A percentile compares a stretch with the other conserved stretches of the same genome.
These are phyloP conservation scores for Tolypocladium nubicola DNA, from an alignment of 2,329 filamentous ascomycete species.

Conservation along the genomic window DNA sequence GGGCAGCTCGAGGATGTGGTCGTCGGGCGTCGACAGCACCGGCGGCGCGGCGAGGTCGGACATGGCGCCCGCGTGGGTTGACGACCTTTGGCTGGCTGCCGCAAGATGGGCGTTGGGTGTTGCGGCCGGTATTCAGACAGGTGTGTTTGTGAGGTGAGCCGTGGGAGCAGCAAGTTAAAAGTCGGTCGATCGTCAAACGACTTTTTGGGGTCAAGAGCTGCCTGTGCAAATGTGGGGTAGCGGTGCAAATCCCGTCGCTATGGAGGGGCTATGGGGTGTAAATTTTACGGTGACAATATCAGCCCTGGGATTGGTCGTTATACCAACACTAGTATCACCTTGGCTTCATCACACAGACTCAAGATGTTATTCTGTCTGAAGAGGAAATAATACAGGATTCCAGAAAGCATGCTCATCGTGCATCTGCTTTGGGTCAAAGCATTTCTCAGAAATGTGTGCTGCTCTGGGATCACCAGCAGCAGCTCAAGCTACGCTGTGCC, in stretches of 20 bases:
- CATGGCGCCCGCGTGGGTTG: constrained; percentile 22
- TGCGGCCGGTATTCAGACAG: neutral
- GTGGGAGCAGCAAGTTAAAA: neutral
- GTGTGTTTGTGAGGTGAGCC: no score
- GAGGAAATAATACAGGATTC: no score
- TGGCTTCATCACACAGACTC: no score
- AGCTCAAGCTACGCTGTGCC: no score
- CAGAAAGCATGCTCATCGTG: no score
- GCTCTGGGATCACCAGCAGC: no score
- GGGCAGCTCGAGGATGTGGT: constrained; percentile 44
- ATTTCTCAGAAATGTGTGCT: no score
- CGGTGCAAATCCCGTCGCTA: neutral
- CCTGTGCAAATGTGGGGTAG: neutral
- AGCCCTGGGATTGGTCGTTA: no score
- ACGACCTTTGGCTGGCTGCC: neutral
- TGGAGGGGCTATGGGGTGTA: neutral
- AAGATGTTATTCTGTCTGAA: no score
- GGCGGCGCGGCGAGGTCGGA: constrained; percentile 41
- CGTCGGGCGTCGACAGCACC: constrained; percentile 53
- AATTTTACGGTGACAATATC: neutral
- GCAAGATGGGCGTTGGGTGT: neutral
- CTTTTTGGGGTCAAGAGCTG: neutral
- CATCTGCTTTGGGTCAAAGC: no score
- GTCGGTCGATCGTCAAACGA: neutral
- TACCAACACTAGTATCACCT: no score